phyloP scores from a whole-genome alignment of 2,329 filamentous ascomycete species.

The Tolypocladium paradoxum region DNA sequence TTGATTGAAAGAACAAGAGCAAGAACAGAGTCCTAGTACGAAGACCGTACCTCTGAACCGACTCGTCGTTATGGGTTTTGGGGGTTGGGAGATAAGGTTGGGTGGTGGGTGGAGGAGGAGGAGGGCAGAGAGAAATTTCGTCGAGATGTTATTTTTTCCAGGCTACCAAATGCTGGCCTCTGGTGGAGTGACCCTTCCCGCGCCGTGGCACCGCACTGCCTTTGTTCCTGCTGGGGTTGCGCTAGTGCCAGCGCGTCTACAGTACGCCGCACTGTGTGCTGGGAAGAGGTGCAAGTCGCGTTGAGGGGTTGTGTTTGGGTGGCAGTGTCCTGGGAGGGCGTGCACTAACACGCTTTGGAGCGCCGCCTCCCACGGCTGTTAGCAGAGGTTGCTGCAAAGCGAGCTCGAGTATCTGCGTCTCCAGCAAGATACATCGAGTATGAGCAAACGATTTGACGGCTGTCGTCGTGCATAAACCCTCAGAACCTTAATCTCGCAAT shows the following conservation, averaged over 20 bases:
- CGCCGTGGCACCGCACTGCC: not conserved
- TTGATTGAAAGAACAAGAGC: conserved; percentile 38
- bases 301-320: not conserved
- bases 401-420: not conserved
- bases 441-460: not conserved
- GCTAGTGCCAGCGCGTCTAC: not conserved
- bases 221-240: not conserved
- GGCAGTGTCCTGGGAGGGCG: not conserved
- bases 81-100: conserved; percentile 36
- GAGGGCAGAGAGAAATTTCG: conserved; percentile 27
- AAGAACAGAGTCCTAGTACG: conserved; percentile 51
- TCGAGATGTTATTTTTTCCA: conserved; percentile 21
- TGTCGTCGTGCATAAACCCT: too few relatives aligned
- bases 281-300: not conserved
- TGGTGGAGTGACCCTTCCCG: conserved; percentile 11
- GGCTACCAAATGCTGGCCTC: conserved; percentile 4
- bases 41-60: conserved; percentile 47
- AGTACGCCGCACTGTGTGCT: not conserved
- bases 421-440: not conserved
- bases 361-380: not conserved
- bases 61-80: conserved; percentile 32
- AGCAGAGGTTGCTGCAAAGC: not conserved
- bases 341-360: not conserved
- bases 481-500: too few relatives aligned
- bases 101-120: conserved; percentile 32